Evolutionary conservation across 1,284 basidiomycete species (phyloP).

Genomic region (Fomes fomentarius): DNA sequence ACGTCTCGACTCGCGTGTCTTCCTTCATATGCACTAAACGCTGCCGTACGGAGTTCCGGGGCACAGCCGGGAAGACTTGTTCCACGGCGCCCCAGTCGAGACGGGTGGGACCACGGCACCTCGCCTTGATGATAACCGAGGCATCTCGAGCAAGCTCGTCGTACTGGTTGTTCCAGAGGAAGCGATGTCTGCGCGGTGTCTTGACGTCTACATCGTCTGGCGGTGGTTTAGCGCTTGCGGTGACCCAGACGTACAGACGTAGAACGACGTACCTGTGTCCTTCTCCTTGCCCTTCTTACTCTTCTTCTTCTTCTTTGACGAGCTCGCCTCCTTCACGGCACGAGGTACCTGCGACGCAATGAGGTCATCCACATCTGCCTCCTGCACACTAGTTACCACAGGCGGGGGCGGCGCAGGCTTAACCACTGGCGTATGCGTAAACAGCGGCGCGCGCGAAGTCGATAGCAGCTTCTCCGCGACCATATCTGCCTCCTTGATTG

Average conservation of each 20-base stretch:
- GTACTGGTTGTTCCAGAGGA: slow-evolving; percentile 83
- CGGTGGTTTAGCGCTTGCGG: neutral
- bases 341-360: slow-evolving; percentile 61
- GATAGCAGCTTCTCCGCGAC: slow-evolving; percentile 46
- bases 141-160: slow-evolving; percentile 88
- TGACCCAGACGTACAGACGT: neutral
- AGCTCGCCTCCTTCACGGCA: slow-evolving; percentile 30
- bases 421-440: slow-evolving; percentile 24
- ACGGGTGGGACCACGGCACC: slow-evolving; percentile 62
- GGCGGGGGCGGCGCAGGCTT: slow-evolving; percentile 34
- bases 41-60: slow-evolving; percentile 68
- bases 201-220: slow-evolving; percentile 8
- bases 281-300: slow-evolving; percentile 44
- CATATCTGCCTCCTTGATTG: slow-evolving; percentile 58
- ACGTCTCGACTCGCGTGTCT: slow-evolving; percentile 64
- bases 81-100: slow-evolving; percentile 74
- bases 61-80: slow-evolving; percentile 78
- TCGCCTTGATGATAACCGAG: slow-evolving; percentile 79
- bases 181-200: slow-evolving; percentile 52
- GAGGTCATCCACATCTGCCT: slow-evolving; percentile 56
- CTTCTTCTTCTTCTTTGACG: slow-evolving; percentile 35
- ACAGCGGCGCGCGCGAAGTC: slow-evolving; percentile 25
- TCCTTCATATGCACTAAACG: slow-evolving; percentile 63
- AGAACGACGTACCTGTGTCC: slow-evolving; percentile 23
- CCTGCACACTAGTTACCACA: slow-evolving; percentile 45